phyloP scores from a whole-genome alignment of 345 rosid species.

The Boechera divaricarpa region DNA sequence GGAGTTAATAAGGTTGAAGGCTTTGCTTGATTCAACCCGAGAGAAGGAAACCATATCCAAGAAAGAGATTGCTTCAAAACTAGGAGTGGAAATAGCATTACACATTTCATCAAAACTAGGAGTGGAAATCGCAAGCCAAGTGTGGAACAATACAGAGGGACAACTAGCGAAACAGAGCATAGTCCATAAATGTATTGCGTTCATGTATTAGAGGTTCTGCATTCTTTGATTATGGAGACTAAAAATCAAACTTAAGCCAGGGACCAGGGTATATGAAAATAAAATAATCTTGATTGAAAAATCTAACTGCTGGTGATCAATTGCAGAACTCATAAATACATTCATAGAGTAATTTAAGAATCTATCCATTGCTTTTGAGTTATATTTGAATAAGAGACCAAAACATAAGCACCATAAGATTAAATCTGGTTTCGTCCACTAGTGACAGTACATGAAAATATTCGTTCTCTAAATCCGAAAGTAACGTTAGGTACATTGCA shows the following conservation, averaged over 20 bases:
- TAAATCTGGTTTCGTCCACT: conserved; percentile 31
- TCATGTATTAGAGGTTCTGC: not conserved
- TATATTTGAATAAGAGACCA: conserved; percentile 15
- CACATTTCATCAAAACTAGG: too few relatives aligned
- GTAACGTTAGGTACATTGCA: conserved; percentile 40
- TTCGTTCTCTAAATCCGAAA: not conserved
- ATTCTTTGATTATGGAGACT: not conserved
- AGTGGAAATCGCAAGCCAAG: too few relatives aligned
- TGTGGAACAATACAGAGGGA: too few relatives aligned
- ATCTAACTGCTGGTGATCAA: not conserved
- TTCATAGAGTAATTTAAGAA: not conserved
- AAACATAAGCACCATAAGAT: conserved; percentile 11
- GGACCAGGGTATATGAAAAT: not conserved
- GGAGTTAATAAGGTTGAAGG: conserved; percentile 68
- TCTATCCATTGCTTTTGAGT: not conserved
- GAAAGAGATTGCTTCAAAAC: conserved; percentile 56
- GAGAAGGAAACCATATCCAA: conserved; percentile 61
- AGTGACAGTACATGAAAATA: conserved; percentile 26
- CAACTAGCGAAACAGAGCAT: too few relatives aligned
- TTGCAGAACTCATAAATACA: not conserved
- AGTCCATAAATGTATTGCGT: not conserved
- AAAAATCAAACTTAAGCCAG: not conserved
- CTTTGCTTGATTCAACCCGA: conserved; percentile 72
- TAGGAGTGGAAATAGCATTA: conserved; percentile 49
- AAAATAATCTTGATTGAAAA: not conserved